Conservation (phyloP, 2,329 filamentous ascomycete genomes). For the Sporothrix variecibatus region DNA sequence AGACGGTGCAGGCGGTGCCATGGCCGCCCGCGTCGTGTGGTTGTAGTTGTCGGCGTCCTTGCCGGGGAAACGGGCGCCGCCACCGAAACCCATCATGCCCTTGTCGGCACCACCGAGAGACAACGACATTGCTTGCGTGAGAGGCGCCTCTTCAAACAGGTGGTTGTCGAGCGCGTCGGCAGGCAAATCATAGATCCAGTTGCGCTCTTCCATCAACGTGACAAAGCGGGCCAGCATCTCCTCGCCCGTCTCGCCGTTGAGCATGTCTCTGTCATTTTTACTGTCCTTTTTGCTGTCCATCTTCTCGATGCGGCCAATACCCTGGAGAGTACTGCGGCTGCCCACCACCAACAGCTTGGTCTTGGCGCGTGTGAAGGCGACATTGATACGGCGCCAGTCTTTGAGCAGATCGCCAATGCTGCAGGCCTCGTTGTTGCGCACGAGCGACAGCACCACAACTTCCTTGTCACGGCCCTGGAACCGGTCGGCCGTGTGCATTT, state of each 20-base stretch:
- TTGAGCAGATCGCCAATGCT: slow-evolving; percentile 88
- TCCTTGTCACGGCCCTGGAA: slow-evolving; percentile 98
- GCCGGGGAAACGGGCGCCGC: slow-evolving; percentile 6
- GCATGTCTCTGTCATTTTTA: slow-evolving; percentile 39
- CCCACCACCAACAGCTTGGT: slow-evolving; percentile 90
- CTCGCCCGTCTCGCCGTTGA: slow-evolving; percentile 52
- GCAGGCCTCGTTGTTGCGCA: slow-evolving; percentile 79
- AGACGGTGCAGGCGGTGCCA: not conserved
- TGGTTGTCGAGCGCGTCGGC: slow-evolving; percentile 66
- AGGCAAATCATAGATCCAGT: slow-evolving; percentile 80
- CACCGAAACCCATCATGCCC: slow-evolving; percentile 1
- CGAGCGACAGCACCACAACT: slow-evolving; percentile 81
- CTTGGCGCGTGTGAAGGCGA: slow-evolving; percentile 89
- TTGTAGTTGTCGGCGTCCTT: not conserved
- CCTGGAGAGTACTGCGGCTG: slow-evolving; percentile 69
- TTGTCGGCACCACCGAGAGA: not conserved
- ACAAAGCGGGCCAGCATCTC: slow-evolving; percentile 80
- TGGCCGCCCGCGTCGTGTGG: not conserved
- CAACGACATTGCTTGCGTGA: slow-evolving; percentile 25
- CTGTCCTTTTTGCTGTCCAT: slow-evolving; percentile 47
- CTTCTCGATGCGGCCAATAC: slow-evolving; percentile 58
- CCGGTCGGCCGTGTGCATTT: slow-evolving; percentile 95
- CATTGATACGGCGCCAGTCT: slow-evolving; percentile 92
- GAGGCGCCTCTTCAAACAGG: slow-evolving; percentile 59
- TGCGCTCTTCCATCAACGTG: slow-evolving; percentile 69